Conservation (phyloP, 495 filamentous ascomycete species). For the Letharia columbiana region DNA sequence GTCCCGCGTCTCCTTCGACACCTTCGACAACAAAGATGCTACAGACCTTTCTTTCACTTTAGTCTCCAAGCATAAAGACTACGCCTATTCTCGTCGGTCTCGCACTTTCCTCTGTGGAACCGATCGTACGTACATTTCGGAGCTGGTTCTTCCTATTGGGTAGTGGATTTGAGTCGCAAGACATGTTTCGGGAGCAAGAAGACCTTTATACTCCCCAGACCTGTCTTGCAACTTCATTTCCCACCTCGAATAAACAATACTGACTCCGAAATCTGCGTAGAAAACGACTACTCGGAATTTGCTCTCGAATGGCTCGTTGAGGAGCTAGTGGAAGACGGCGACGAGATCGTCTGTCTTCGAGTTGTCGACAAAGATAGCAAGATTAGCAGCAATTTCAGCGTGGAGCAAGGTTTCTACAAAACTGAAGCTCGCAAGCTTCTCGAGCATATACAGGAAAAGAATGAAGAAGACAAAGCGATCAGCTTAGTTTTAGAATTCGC, state of each 20-base stretch:
- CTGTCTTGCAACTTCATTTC: too few species aligned
- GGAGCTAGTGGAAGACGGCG: slow-evolving; percentile 91
- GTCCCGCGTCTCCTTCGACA: slow-evolving; percentile 79
- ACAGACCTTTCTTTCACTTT: slow-evolving; percentile 74
- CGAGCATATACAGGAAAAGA: slow-evolving; percentile 75
- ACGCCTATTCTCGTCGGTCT: slow-evolving; percentile 72
- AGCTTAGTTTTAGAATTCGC: slow-evolving; percentile 82
- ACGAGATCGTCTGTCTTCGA: slow-evolving; percentile 88
- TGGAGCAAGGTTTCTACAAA: slow-evolving; percentile 69
- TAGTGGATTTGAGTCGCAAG: too few species aligned
- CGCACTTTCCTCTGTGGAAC: slow-evolving; percentile 90
- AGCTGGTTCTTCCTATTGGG: too few species aligned
- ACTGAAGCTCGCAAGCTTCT: slow-evolving; percentile 69
- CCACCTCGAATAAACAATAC: too few species aligned
- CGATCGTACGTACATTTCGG: slow-evolving; percentile 40
- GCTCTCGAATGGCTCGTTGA: slow-evolving; percentile 91
- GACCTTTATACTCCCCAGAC: too few species aligned
- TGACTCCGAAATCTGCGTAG: too few species aligned
- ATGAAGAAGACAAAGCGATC: slow-evolving; percentile 72
- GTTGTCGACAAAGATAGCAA: slow-evolving; percentile 82
- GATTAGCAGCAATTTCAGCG: slow-evolving; percentile 54
- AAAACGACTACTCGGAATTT: slow-evolving; percentile 92
- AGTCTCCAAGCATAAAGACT: slow-evolving; percentile 82
- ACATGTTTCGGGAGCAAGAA: too few species aligned
- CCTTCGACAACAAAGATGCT: slow-evolving; percentile 78